Base-by-base conservation (phyloP, 805 yeast species). In the Suhomyces pyralidae region DNA sequence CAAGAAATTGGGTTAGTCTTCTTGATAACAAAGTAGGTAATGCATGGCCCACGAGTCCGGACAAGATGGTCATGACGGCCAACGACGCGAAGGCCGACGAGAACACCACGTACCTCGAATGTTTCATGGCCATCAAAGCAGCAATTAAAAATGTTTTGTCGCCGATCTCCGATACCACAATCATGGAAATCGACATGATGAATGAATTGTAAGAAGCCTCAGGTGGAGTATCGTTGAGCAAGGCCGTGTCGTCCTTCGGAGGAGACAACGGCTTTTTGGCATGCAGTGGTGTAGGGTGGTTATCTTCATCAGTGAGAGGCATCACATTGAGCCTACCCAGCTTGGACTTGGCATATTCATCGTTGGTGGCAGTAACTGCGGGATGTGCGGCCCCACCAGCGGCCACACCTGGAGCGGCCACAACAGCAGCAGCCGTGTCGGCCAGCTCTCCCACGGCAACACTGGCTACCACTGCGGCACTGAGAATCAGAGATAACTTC, bases 81-180 rank as follows among this genome's bases (percentile, higher is more conserved):
- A 94, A 79, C 1, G 98, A 90, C 12, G 87, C 67, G 58, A 90
- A 90, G 3, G 97, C 94, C 14, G 97, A 85, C 7, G 90, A 77
- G 67, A 94, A 93, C n/a, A 94, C 98, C 46, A 90, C 78, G 63
- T 81, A 62, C 62, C 96, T 81, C 17, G 92, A 82, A 70, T 91
- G 86, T 66, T 90, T 88, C 98, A 94, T 94, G 28, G 98, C 97
- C 97, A 94, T 92, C 58, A 94, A 78, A 1, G 97, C 98, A 34
- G 99, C 97, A 61, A 94, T 90, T 58, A 94, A 79, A 66, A 94
- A 94, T 0, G 99, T 94, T 74, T 94, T 94, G 69, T 94, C 99
- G 54, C 99, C 99, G 54, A 94, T 86, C 70, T 94, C 99, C 26
- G 96, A 88, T n/a, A 91, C 88, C 30, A 89, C 73, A 64, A 94